phyloP scores from a whole-genome alignment of 495 filamentous ascomycete species.

The Penicillium crystallinum region DNA sequence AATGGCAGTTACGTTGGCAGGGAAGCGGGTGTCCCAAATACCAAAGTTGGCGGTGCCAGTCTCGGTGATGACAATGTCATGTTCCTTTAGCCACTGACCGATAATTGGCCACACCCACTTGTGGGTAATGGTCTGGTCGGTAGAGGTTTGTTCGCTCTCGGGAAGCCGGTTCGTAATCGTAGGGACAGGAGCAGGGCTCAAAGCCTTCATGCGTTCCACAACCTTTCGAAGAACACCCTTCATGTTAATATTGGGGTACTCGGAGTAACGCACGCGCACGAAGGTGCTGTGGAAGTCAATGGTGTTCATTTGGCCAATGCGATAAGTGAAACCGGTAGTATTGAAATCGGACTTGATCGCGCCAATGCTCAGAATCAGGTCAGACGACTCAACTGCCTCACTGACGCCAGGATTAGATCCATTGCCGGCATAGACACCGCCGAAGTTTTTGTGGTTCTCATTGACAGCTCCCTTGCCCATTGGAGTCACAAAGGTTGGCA shows the following conservation, averaged over 20 bases:
- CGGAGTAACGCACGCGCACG: conserved; percentile 70
- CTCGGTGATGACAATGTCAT: conserved; percentile 81
- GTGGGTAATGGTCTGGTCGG: conserved; percentile 63
- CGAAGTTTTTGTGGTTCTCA: conserved; percentile 68
- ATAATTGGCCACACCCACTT: conserved; percentile 82
- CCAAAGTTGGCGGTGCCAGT: conserved; percentile 90
- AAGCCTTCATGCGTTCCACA: conserved; percentile 51
- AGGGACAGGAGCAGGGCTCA: conserved; percentile 44
- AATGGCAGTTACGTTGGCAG: conserved; percentile 65
- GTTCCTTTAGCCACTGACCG: conserved; percentile 67
- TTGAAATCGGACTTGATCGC: conserved; percentile 89
- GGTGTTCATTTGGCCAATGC: conserved; percentile 70
- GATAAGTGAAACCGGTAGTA: conserved; percentile 83
- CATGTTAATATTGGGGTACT: conserved; percentile 82
- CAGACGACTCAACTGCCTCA: conserved; percentile 70
- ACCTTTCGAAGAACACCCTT: conserved; percentile 78
- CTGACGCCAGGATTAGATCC: conserved; percentile 68
- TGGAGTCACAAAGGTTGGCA: conserved; percentile 83
- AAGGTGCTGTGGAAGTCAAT: conserved; percentile 84
- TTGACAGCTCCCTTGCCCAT: conserved; percentile 91
- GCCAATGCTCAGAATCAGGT: conserved; percentile 79
- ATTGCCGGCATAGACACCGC: conserved; percentile 81
- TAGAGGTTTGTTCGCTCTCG: conserved; percentile 42
- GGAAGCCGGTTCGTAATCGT: conserved; percentile 52
- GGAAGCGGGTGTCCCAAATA: conserved; percentile 83